phyloP scores from a whole-genome alignment of 1,139 yeast genomes.

The Magnusiomyces ingens region DNA sequence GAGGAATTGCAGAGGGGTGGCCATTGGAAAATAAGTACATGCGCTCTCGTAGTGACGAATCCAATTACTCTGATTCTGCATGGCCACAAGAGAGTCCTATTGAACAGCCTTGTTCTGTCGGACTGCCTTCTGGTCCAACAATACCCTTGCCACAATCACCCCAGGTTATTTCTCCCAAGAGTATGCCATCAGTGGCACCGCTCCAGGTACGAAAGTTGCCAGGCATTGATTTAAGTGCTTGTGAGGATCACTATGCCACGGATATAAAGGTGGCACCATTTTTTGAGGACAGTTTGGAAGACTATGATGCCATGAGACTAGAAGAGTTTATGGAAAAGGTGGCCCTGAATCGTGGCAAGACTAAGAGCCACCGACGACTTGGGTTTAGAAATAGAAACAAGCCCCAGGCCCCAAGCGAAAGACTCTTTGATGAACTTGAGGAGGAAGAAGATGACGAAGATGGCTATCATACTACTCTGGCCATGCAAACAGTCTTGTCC shows the following conservation, averaged over 20 bases:
- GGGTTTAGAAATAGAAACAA: not conserved
- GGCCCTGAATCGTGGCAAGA: not conserved
- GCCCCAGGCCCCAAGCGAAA: not conserved
- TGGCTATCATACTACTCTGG: constrained; percentile 3
- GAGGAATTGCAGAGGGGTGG: not conserved
- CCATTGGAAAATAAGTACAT: not conserved
- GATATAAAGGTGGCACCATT: constrained; percentile 14
- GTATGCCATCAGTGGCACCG: not conserved
- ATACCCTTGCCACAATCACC: not conserved
- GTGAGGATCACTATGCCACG: constrained; percentile 7
- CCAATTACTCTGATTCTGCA: not conserved
- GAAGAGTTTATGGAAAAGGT: constrained; percentile 10
- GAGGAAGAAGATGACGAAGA: not conserved
- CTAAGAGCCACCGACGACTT: not conserved
- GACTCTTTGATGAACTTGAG: not conserved
- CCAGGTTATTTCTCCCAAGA: not conserved
- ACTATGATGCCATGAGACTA: constrained; percentile 15
- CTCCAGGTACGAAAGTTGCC: constrained; percentile 10
- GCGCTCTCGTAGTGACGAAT: not conserved
- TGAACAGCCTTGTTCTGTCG: not conserved
- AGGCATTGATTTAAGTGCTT: constrained; percentile 8
- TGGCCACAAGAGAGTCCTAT: not conserved
- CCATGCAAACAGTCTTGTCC: constrained; percentile 3
- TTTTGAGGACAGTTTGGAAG: constrained; percentile 15
- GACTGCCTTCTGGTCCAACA: not conserved